Conservation (phyloP, 495 filamentous ascomycete species). For the Cercophora scortea region DNA sequence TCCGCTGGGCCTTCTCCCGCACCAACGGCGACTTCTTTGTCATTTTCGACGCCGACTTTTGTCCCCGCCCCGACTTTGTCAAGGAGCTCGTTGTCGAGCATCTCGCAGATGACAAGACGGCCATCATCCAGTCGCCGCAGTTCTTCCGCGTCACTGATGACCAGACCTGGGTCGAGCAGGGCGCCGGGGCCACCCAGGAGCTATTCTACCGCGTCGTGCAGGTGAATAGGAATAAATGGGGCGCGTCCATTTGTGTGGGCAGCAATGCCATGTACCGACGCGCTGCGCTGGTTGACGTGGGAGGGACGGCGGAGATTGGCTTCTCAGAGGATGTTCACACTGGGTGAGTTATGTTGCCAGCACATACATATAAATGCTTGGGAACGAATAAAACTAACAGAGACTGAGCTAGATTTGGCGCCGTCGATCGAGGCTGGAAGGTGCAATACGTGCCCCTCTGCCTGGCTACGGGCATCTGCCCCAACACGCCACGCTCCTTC, state of each 20-base stretch:
- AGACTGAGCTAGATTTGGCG: slow-evolving; percentile 14
- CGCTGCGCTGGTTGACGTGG: slow-evolving; percentile 18
- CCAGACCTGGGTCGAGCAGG: slow-evolving; percentile 29
- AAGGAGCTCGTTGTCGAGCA: slow-evolving; percentile 22
- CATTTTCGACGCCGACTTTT: slow-evolving; percentile 30
- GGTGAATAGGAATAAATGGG: slow-evolving; percentile 24
- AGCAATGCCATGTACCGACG: slow-evolving; percentile 24
- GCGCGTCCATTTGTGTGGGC: slow-evolving; percentile 25
- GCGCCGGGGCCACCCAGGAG: slow-evolving; percentile 25
- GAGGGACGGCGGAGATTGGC: slow-evolving; percentile 26
- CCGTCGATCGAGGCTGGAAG: slow-evolving; percentile 26
- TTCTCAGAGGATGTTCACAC: slow-evolving; percentile 29
- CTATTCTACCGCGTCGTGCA: slow-evolving; percentile 27
- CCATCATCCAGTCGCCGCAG: slow-evolving; percentile 23
- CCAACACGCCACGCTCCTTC: slow-evolving; percentile 25
- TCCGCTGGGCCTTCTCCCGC: slow-evolving; percentile 22
- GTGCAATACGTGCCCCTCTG: slow-evolving; percentile 26
- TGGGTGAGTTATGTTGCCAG: slow-evolving; percentile 13
- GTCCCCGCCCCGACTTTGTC: slow-evolving; percentile 22
- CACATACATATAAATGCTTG: no score
- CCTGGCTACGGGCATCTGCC: slow-evolving; percentile 25
- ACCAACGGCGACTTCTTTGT: slow-evolving; percentile 22
- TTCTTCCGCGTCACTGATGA: slow-evolving; percentile 23
- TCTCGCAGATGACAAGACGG: slow-evolving; percentile 21
- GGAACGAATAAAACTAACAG: no score